Evolutionary conservation across 2,329 filamentous ascomycete genomes (phyloP), one percentile per base, ranked within the genome.

Genomic region (Monilinia vaccinii-corymbosi): DNA sequence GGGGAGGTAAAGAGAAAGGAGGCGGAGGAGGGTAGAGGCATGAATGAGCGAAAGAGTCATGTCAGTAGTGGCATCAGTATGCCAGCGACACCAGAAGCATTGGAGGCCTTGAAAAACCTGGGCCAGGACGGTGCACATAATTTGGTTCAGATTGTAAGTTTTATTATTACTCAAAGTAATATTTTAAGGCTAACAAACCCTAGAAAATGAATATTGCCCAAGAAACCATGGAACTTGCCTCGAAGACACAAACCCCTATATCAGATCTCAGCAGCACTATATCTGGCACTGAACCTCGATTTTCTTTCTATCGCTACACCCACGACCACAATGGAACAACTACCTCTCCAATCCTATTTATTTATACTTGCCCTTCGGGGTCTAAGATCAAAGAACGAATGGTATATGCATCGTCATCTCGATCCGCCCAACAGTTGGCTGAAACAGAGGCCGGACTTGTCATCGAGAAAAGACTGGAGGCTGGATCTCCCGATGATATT

Each of bases 341-440:
- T 61, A 75, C 78, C 56, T 80, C 77, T 59, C 83, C 85, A 3
- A 76, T 93, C 51, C 78, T 93, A 7, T 94, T 94, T 76, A 84
- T 94, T 71, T 93, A 91, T 75, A 93, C 89, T 7, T 91, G 88
- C 72, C 90, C 90, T 0, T 76, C 81, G 0, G 83, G 80, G 56
- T 89, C 85, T 74, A 77, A 81, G 56, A 88, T 94, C 76, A 92
- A 90, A 76, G 87, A 88, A 74, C 81, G 89, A 64, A 95, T 95
- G 90, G 74, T 94, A 70, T 94, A 94, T 72, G 88, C 89, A 38
- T 76, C 86, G 31, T 86, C 85, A 77, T 86, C 85, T 74, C 78
- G 82, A 13, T 81, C 83, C 28, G 87, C 89, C 3, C 76, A 91
- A 34, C 74, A 77, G n/a, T 72, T 86, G 38, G 89, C 88, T 21